These are phyloP conservation scores for Chenopodium berlandieri DNA, from an alignment of 148 eudicot species.

Conservation along the genomic window DNA sequence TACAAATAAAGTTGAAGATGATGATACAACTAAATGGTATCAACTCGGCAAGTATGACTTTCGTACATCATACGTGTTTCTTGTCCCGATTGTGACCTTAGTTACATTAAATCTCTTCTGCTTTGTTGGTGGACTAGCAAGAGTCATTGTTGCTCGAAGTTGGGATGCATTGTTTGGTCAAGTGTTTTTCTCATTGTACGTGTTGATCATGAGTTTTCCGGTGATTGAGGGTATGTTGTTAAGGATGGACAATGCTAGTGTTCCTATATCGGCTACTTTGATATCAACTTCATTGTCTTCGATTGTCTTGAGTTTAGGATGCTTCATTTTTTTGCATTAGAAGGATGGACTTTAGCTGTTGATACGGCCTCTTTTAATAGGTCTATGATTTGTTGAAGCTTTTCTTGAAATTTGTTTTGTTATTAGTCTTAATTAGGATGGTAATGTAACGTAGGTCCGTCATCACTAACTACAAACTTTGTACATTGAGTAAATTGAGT, in stretches of 20 bases:
- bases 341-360: no score
- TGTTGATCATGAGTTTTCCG: conserved; percentile 23
- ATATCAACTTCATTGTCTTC: conserved; percentile 11
- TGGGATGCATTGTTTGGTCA: conserved; percentile 43
- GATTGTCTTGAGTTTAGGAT: background rate
- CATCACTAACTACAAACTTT: no score
- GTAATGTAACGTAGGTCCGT: no score
- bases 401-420: no score
- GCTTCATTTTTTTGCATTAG: no score
- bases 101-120: conserved; percentile 43
- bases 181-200: conserved; percentile 39
- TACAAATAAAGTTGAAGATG: conserved; percentile 62
- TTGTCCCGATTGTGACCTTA: conserved; percentile 44
- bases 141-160: conserved; percentile 4
- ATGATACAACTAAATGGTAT: conserved; percentile 42
- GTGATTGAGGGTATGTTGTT: conserved; percentile 29
- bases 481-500: no score
- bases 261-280: conserved; percentile 18
- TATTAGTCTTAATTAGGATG: no score
- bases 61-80: conserved; percentile 42
- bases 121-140: conserved; percentile 42
- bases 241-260: conserved; percentile 30
- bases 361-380: no score
- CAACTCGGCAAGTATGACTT: conserved; percentile 53
- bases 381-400: no score